phyloP scores from a whole-genome alignment of 176 grass and related monocot genomes.

The Leersia perrieri region DNA sequence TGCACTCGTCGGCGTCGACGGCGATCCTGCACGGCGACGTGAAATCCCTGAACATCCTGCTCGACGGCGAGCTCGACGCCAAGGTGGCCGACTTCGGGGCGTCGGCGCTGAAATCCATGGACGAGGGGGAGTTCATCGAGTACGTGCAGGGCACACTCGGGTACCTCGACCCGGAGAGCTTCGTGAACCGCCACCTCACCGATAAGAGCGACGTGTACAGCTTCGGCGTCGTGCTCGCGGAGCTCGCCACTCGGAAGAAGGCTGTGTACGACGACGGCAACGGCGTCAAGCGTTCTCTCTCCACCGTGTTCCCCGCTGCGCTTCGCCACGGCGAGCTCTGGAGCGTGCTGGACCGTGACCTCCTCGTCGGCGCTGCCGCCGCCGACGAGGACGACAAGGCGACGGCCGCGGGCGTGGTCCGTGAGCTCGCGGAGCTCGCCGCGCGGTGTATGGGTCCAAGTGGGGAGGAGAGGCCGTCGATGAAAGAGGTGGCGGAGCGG shows the following conservation, averaged over 20 bases:
- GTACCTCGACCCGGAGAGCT: slow-evolving; percentile 58
- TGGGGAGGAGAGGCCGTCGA: slow-evolving; percentile 13
- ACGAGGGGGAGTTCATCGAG: slow-evolving; percentile 39
- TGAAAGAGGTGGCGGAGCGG: slow-evolving; percentile 21
- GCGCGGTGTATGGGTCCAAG: neutral
- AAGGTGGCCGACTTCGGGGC: slow-evolving; percentile 54
- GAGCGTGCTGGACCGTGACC: neutral
- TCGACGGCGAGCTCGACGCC: slow-evolving; percentile 20
- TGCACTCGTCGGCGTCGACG: slow-evolving; percentile 15
- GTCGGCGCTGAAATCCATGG: slow-evolving; percentile 30
- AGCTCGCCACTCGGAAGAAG: slow-evolving; percentile 50
- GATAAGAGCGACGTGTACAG: slow-evolving; percentile 66
- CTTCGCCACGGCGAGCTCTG: neutral
- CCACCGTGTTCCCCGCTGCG: neutral
- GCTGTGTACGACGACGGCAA: slow-evolving; percentile 29
- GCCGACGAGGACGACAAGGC: neutral
- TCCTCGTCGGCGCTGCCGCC: too few species aligned
- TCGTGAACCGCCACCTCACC: slow-evolving; percentile 51
- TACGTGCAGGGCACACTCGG: slow-evolving; percentile 52
- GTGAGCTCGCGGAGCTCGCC: neutral
- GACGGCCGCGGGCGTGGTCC: neutral
- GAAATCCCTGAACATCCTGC: slow-evolving; percentile 32
- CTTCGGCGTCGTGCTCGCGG: slow-evolving; percentile 52
- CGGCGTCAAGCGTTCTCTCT: neutral
- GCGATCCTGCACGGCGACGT: slow-evolving; percentile 23